These are phyloP conservation scores for Acorus gramineus DNA, from an alignment of 106 monocot species.

Conservation along the genomic window DNA sequence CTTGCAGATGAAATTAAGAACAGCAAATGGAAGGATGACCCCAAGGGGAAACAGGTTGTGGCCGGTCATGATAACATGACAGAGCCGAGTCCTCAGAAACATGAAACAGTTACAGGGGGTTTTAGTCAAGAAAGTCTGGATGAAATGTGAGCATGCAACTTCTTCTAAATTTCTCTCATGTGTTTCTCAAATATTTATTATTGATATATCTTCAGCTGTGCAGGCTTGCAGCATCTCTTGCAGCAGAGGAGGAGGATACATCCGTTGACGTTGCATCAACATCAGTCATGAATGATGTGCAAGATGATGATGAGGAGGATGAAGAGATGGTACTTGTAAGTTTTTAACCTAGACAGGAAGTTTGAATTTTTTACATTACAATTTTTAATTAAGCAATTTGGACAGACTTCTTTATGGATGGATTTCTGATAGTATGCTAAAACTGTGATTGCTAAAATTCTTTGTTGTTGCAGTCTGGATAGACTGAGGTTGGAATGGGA, in stretches of 20 bases:
- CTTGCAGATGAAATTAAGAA: slow-evolving; percentile 68
- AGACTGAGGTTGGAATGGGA: too few relatives aligned
- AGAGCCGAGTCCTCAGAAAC: neutral
- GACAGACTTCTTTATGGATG: too few relatives aligned
- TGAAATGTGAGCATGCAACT: slow-evolving; percentile 37
- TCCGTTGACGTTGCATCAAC: slow-evolving; percentile 7
- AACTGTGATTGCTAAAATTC: too few relatives aligned
- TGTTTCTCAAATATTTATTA: neutral
- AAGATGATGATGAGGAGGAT: slow-evolving; percentile 41
- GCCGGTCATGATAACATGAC: neutral
- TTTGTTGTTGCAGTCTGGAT: too few relatives aligned
- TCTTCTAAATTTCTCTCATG: neutral
- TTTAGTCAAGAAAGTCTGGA: slow-evolving; percentile 43
- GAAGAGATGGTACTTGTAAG: slow-evolving; percentile 85
- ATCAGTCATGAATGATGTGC: slow-evolving; percentile 25
- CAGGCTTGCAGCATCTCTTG: slow-evolving; percentile 89
- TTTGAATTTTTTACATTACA: neutral
- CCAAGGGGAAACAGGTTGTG: slow-evolving; percentile 42
- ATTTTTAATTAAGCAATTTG: too few relatives aligned
- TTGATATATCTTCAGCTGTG: neutral
- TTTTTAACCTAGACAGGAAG: neutral
- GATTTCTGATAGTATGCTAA: too few relatives aligned
- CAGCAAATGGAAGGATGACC: slow-evolving; percentile 16
- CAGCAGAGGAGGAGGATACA: slow-evolving; percentile 69
- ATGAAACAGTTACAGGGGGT: neutral